A percentile compares a stretch with the other conserved stretches of the same genome.
phyloP scores from a whole-genome alignment of 163 green algal genomes.

The Trebouxiophyceae sp. region DNA sequence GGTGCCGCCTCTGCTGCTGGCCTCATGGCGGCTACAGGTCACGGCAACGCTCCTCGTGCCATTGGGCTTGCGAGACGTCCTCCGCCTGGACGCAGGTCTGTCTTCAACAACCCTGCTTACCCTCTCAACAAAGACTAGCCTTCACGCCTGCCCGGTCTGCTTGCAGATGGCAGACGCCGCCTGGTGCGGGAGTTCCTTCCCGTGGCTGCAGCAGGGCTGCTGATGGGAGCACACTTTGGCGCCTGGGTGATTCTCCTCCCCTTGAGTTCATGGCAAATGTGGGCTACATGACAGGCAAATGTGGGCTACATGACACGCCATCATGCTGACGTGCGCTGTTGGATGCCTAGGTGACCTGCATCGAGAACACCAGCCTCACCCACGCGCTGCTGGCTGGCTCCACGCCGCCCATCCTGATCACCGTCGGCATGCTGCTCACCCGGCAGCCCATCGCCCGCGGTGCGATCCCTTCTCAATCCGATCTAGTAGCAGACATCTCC shows the following conservation, averaged over 20 bases:
- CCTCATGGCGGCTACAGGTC: constrained; percentile 64
- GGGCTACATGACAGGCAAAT: too few relatives aligned
- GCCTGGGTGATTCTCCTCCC: constrained; percentile 58
- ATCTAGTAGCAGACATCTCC: not conserved
- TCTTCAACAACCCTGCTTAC: too few relatives aligned
- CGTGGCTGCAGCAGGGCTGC: constrained; percentile 43
- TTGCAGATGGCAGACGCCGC: constrained; percentile 8
- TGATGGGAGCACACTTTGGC: constrained; percentile 63
- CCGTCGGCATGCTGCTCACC: constrained; percentile 26
- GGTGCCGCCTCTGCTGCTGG: constrained; percentile 57
- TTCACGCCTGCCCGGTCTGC: not conserved
- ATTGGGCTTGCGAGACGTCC: constrained; percentile 27
- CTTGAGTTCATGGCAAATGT: too few relatives aligned
- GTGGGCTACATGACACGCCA: too few relatives aligned
- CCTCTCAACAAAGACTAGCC: too few relatives aligned
- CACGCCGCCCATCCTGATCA: constrained; percentile 58
- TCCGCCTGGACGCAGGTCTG: constrained; percentile 11
- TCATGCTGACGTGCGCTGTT: too few relatives aligned
- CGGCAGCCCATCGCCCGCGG: constrained; percentile 46
- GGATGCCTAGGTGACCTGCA: constrained; percentile 53
- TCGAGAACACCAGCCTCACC: constrained; percentile 59
- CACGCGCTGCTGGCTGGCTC: constrained; percentile 67
- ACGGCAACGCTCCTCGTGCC: constrained; percentile 43
- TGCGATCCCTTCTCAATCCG: not conserved
- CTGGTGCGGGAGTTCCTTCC: constrained; percentile 8